phyloP scores from a whole-genome alignment of 805 yeast species.

The Millerozyma acaciae region DNA sequence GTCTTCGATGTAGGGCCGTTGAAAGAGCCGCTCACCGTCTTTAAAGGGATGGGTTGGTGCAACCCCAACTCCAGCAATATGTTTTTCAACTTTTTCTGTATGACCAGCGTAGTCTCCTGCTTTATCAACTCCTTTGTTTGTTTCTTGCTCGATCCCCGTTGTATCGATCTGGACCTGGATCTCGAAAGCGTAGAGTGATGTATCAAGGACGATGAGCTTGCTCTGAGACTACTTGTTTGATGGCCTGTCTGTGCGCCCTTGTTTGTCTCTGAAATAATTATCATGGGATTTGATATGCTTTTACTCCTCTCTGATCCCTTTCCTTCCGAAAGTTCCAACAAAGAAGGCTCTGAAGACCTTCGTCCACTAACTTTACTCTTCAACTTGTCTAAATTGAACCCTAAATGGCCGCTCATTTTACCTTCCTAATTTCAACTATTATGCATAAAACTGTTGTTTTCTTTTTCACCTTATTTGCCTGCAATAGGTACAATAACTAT shows the following conservation, averaged over 20 bases:
- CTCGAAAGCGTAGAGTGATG: conserved; percentile 6
- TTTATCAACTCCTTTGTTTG: conserved; percentile 35
- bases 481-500: too few species aligned
- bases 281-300: conserved; percentile 19
- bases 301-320: conserved; percentile 14
- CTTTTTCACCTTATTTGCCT: too few species aligned
- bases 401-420: conserved; percentile 10
- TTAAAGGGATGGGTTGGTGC: conserved; percentile 36
- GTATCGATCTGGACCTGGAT: conserved; percentile 10
- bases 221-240: conserved; percentile 4
- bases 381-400: conserved; percentile 22
- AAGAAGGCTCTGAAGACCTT: conserved; percentile 22
- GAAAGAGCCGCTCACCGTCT: conserved; percentile 20
- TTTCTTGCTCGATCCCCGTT: conserved; percentile 19
- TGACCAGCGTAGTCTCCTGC: conserved; percentile 35
- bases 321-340: conserved; percentile 15
- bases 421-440: too few species aligned
- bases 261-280: conserved; percentile 15
- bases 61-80: conserved; percentile 35
- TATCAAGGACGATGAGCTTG: conserved; percentile 12
- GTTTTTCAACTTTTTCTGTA: conserved; percentile 29
- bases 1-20: conserved; percentile 24
- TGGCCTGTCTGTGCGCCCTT: conserved; percentile 2
- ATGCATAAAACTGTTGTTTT: too few species aligned
- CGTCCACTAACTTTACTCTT: conserved; percentile 24